Conservation (phyloP, 2,329 filamentous ascomycete species). For the Stromatinia cepivora region DNA sequence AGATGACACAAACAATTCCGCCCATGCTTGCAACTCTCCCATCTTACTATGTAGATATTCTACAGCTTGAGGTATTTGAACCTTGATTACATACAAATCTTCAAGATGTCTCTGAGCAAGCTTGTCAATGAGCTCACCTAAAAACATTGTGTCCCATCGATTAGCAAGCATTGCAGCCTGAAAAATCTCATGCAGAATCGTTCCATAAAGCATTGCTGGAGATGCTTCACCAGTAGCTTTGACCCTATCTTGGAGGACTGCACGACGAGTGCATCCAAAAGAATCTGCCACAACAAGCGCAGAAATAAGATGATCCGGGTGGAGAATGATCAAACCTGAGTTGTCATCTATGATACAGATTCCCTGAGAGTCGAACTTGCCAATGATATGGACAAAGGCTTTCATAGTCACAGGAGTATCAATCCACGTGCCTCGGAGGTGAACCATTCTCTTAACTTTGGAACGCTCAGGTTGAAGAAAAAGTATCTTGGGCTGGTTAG, state of each 20-base stretch:
- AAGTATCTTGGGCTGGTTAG: conserved; percentile 60
- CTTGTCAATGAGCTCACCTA: conserved; percentile 65
- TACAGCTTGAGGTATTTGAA: conserved; percentile 69
- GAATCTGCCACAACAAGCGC: conserved; percentile 96
- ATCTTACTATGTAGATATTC: conserved; percentile 84
- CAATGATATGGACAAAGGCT: conserved; percentile 84
- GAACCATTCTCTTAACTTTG: conserved; percentile 65
- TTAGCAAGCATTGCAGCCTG: conserved; percentile 86
- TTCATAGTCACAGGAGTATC: conserved; percentile 74
- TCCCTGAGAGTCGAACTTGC: conserved; percentile 67
- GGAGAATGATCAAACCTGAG: conserved; percentile 82
- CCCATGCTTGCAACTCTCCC: conserved; percentile 79
- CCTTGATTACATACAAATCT: conserved; percentile 83
- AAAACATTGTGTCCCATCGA: conserved; percentile 70
- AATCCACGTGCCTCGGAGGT: conserved; percentile 82
- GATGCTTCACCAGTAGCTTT: conserved; percentile 84
- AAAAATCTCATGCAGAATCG: conserved; percentile 91
- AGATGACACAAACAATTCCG: conserved; percentile 72
- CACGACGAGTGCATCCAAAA: conserved; percentile 84
- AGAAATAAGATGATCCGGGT: conserved; percentile 93
- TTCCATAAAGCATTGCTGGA: conserved; percentile 84
- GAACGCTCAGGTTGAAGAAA: conserved; percentile 77
- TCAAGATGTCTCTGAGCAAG: conserved; percentile 79
- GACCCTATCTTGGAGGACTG: conserved; percentile 90
- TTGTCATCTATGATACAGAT: conserved; percentile 81